Percentiles rank a stretch among this genome's conserved stretches.
Evolutionary conservation across 202 grass and related monocot genomes (phyloP).

Genomic region (Digitaria exilis): DNA sequence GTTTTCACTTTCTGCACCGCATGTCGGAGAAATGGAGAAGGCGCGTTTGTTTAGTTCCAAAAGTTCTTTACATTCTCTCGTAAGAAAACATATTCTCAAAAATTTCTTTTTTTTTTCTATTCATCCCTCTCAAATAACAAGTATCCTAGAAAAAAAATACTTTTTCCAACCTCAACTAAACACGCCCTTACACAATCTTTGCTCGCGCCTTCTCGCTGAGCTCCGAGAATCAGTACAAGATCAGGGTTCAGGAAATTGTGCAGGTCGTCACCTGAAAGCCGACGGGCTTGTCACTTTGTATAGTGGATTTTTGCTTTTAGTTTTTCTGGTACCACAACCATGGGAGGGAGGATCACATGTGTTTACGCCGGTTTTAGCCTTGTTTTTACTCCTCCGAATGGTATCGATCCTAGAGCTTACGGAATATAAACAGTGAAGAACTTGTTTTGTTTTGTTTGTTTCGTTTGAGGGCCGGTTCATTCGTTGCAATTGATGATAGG

Average conservation of each 20-base stretch:
- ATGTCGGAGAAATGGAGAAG: too few relatives aligned
- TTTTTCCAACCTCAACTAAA: too few relatives aligned
- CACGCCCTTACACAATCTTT: too few relatives aligned
- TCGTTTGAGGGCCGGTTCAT: neutral
- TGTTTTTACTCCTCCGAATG: neutral
- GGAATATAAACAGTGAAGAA: neutral
- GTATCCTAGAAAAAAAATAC: too few relatives aligned
- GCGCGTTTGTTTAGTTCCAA: too few relatives aligned
- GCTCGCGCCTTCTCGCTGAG: neutral
- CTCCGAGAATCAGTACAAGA: constrained; percentile 15
- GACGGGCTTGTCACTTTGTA: neutral
- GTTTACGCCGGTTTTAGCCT: neutral
- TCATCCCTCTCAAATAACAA: too few relatives aligned
- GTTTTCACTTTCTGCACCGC: constrained; percentile 45
- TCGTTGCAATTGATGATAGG: neutral
- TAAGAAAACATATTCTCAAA: too few relatives aligned
- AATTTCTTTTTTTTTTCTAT: too few relatives aligned
- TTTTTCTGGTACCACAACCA: neutral
- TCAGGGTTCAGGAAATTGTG: neutral
- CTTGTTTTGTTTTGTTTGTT: neutral
- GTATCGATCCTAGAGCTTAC: too few relatives aligned
- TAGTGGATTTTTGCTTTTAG: neutral
- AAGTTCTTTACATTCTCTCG: too few relatives aligned
- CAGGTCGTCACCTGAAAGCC: constrained; percentile 1
- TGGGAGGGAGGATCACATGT: constrained; percentile 16